Percentiles rank a stretch among this genome's conserved stretches.
Conservation (phyloP, 495 filamentous ascomycete genomes). For the Penicillium egyptiacum region DNA sequence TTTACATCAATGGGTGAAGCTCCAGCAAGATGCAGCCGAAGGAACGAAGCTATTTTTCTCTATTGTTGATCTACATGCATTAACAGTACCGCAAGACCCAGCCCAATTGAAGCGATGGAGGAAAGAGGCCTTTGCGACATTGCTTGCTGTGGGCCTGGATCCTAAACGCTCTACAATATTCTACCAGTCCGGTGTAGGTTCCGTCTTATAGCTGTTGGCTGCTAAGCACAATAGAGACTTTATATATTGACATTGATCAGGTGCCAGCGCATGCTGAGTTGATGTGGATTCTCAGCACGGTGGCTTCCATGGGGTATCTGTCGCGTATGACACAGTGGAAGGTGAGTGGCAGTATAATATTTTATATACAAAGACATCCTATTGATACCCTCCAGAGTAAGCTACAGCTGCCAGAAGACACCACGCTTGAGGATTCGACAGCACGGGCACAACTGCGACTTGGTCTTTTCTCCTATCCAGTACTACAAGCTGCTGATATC, state of each 20-base stretch:
- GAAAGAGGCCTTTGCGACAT: constrained; percentile 70
- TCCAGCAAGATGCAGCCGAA: constrained; percentile 62
- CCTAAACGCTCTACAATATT: constrained; percentile 77
- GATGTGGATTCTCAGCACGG: constrained; percentile 94
- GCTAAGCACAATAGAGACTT: background rate
- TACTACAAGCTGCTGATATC: constrained; percentile 93
- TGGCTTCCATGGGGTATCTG: constrained; percentile 84
- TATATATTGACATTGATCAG: constrained; percentile 38
- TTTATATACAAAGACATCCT: background rate
- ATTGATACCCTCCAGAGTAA: constrained; percentile 59
- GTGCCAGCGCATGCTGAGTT: constrained; percentile 80
- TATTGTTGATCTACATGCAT: constrained; percentile 89
- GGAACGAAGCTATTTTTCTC: constrained; percentile 70
- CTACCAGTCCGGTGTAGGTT: constrained; percentile 68
- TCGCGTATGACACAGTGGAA: constrained; percentile 99
- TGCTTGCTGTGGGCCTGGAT: constrained; percentile 82
- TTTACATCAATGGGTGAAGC: constrained; percentile 76
- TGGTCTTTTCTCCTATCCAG: constrained; percentile 95
- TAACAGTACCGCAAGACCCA: constrained; percentile 71
- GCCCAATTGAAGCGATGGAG: constrained; percentile 59
- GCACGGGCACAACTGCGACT: constrained; percentile 66
- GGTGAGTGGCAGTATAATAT: constrained; percentile 45
- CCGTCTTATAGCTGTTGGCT: background rate
- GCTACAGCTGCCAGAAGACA: constrained; percentile 56
- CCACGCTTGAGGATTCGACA: constrained; percentile 49